Evolutionary conservation across 257 asterid genomes (phyloP).

Genomic region (Nicotiana obtusifolia): DNA sequence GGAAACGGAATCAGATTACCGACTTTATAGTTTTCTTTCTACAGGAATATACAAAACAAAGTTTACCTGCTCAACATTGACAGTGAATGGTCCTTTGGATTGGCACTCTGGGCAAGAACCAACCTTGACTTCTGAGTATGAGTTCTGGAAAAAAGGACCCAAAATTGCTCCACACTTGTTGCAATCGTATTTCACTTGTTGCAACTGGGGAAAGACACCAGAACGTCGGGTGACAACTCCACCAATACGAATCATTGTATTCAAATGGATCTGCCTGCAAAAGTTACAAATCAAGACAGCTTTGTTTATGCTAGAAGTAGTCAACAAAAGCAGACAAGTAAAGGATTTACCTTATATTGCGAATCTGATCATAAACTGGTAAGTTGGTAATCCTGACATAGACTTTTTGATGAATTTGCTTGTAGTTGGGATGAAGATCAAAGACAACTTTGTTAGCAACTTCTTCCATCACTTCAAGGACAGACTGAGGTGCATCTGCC

Average conservation of each 20-base stretch:
- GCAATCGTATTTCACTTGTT: conserved; percentile 94
- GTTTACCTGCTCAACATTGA: conserved; percentile 89
- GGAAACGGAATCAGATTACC: background rate
- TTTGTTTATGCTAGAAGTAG: background rate
- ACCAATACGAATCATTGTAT: conserved; percentile 96
- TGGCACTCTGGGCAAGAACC: conserved; percentile 99
- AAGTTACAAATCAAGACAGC: background rate
- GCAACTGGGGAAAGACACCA: conserved; percentile 96
- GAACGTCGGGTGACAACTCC: conserved; percentile 97
- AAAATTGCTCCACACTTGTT: conserved; percentile 79
- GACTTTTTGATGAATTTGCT: conserved; percentile 78
- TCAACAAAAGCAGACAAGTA: background rate
- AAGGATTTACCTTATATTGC: conserved; percentile 67
- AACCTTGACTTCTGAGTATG: conserved; percentile 93
- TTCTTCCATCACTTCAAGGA: conserved; percentile 99
- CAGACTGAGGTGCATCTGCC: conserved; percentile 98
- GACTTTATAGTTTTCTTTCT: background rate
- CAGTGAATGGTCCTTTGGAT: conserved; percentile 91
- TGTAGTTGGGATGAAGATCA: conserved; percentile 78
- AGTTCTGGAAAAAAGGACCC: conserved; percentile 97
- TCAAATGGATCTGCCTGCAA: conserved; percentile 93
- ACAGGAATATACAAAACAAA: background rate
- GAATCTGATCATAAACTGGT: conserved; percentile 97
- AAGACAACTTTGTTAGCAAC: conserved; percentile 86
- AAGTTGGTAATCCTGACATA: conserved; percentile 85